Base-by-base conservation (phyloP, 2,329 filamentous ascomycete genomes). In the Aspergillus sp. region DNA sequence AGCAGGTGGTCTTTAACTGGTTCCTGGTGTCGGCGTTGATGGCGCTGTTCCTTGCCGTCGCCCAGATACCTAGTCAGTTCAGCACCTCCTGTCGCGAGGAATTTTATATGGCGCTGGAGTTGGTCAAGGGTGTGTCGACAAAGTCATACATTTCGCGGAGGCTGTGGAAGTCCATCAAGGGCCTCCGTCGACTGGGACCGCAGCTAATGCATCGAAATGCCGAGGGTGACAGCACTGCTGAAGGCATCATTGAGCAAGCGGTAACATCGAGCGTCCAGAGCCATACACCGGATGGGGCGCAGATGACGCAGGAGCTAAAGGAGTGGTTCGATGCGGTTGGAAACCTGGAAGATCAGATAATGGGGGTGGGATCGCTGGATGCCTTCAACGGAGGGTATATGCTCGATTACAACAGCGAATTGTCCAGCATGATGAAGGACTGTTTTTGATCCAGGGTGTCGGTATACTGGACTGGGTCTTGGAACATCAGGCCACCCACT, bases 1-100 rank as follows among this genome's bases (percentile, higher is more conserved):
- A 87, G 61, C 85, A 88, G 65, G 80, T 84, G 5, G 78, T 84
- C 52, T 88, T 87, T 75, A 87, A 88, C 67, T 87, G 86, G 68
- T 88, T 88, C 68, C 76, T 88, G 41, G 82, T 87, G 3, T 84
- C 83, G 5, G 85, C 84, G 0, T 73, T 88, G 4, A 85, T 84
- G 1, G 85, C 86, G 0, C 71, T 88, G 1, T 87, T 88, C 65
- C 76, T 88, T 1, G 84, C 85, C 0, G 84, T 87, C 2, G 83
- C 82, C 7, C 85, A 88, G 68, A 83, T 84, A 1, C 85, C 86
- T 0, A 78, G 79, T 0, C 77, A 84, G 19, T 88, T 87, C 68
- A 84, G 80, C 54, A 71, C 75, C 6, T 75, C 78, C 45, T 84
- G 84, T 53, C 79, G 84, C 15, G 83, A 87, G 57, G 85, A 88